Percentiles rank a stretch among this genome's conserved stretches.
Evolutionary conservation across 495 filamentous ascomycete species (phyloP).

Genomic region (Neurospora sp.): DNA sequence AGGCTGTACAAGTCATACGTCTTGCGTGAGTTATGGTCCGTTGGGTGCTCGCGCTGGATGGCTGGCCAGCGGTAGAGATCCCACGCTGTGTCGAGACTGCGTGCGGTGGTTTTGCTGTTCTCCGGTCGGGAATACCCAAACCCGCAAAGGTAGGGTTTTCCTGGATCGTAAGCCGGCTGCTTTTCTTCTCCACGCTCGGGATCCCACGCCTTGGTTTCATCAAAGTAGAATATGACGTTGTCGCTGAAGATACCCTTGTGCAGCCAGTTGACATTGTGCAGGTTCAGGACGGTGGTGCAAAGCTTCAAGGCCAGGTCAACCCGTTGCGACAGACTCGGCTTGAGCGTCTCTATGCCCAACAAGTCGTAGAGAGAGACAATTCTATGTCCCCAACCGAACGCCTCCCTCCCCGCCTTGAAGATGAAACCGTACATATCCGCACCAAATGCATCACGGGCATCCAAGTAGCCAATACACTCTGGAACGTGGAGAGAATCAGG

Average conservation of each 20-base stretch:
- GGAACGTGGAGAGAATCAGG: conserved; percentile 14
- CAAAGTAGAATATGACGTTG: conserved; percentile 39
- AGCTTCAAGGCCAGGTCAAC: too few species aligned
- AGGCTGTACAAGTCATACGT: conserved; percentile 43
- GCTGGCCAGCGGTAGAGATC: conserved; percentile 24
- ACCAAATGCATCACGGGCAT: conserved; percentile 12
- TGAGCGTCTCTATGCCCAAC: background rate
- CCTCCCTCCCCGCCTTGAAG: too few species aligned
- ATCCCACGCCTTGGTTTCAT: background rate
- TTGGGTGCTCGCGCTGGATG: conserved; percentile 18
- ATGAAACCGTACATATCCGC: conserved; percentile 18
- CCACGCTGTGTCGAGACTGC: conserved; percentile 19
- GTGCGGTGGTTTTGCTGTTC: conserved; percentile 13
- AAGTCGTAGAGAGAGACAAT: conserved; percentile 11
- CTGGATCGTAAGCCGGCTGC: background rate
- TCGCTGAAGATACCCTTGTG: conserved; percentile 47
- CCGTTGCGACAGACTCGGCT: conserved; percentile 13
- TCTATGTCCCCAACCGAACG: accelerated
- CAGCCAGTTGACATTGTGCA: conserved; percentile 49
- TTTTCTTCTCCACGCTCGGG: background rate
- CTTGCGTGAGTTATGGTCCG: conserved; percentile 29
- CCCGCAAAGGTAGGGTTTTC: conserved; percentile 12
- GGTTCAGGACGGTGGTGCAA: too few species aligned
- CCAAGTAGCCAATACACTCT: conserved; percentile 21
- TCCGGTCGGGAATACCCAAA: conserved; percentile 24